Evolutionary conservation across 495 filamentous ascomycete species (phyloP).

Genomic region (Evernia prunastri): DNA sequence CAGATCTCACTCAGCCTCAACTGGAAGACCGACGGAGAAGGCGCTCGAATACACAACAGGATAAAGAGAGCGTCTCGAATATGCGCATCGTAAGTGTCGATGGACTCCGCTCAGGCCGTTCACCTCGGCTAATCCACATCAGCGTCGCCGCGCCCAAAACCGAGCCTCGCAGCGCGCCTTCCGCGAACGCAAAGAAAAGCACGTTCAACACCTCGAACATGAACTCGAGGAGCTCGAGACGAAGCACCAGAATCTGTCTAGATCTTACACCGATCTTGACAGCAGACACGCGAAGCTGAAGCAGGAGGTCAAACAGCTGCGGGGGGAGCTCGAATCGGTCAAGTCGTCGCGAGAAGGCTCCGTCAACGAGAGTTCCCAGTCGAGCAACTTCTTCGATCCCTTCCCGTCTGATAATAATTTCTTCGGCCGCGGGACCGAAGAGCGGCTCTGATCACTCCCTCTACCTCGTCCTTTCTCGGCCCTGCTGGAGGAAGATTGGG

Average conservation of each 20-base stretch:
- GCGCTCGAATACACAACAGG: slow-evolving; percentile 23
- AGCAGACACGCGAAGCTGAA: slow-evolving; percentile 21
- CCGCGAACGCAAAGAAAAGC: slow-evolving; percentile 45
- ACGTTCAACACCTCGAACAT: slow-evolving; percentile 39
- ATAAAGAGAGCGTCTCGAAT: slow-evolving; percentile 27
- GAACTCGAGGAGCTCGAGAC: slow-evolving; percentile 34
- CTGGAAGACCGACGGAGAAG: slow-evolving; percentile 26
- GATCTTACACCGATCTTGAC: slow-evolving; percentile 26
- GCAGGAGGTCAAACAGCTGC: slow-evolving; percentile 27
- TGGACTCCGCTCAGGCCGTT: not conserved
- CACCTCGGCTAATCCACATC: not conserved
- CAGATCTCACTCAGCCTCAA: slow-evolving; percentile 26
- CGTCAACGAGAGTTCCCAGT: slow-evolving; percentile 7
- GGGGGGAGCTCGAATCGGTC: slow-evolving; percentile 24
- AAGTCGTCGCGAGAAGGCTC: slow-evolving; percentile 20
- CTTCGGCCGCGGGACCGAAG: slow-evolving; percentile 12
- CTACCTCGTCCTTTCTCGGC: not conserved
- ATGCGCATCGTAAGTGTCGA: slow-evolving; percentile 27
- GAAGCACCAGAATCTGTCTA: slow-evolving; percentile 24
- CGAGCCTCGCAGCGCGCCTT: slow-evolving; percentile 49
- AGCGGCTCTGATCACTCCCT: not conserved
- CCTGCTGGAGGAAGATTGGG: not conserved
- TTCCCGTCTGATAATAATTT: slow-evolving; percentile 17
- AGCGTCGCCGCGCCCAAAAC: slow-evolving; percentile 54
- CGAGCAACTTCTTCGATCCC: slow-evolving; percentile 18